Evolutionary conservation across 2,329 filamentous ascomycete species (phyloP).

Genomic region (Pyricularia sp.): DNA sequence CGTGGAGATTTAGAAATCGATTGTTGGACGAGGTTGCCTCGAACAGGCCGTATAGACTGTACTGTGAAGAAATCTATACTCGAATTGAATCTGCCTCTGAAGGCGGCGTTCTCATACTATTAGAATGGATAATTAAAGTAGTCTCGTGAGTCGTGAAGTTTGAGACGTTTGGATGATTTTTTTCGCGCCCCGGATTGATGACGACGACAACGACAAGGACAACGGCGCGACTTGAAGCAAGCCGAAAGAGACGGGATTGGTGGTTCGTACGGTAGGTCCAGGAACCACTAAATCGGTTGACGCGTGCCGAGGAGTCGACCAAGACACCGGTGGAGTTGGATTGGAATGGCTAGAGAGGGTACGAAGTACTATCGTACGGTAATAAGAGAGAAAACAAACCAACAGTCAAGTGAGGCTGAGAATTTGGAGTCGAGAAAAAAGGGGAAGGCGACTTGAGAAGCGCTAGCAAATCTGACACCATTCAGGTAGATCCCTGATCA

Average conservation of each 20-base stretch:
- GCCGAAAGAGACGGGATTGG: neutral
- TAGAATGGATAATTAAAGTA: neutral
- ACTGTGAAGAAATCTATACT: neutral
- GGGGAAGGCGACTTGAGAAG: conserved; percentile 21
- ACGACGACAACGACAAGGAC: neutral
- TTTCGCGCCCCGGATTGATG: neutral
- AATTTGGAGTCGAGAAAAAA: conserved; percentile 17
- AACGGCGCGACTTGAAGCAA: neutral
- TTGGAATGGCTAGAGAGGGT: neutral
- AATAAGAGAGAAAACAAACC: neutral
- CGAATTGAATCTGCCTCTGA: neutral
- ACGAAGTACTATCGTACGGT: neutral
- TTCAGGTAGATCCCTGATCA: neutral
- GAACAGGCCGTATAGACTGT: neutral
- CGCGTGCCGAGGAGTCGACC: neutral
- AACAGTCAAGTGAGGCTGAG: neutral
- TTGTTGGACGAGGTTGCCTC: neutral
- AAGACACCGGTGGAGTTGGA: neutral
- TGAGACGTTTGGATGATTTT: neutral
- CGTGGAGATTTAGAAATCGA: neutral
- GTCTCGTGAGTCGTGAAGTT: neutral
- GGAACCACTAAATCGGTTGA: neutral
- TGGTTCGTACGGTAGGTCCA: neutral
- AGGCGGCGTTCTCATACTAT: neutral
- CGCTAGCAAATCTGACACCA: neutral